These are phyloP conservation scores for Prosopis cineraria DNA, from an alignment of 306 rosid species.

Conservation along the genomic window DNA sequence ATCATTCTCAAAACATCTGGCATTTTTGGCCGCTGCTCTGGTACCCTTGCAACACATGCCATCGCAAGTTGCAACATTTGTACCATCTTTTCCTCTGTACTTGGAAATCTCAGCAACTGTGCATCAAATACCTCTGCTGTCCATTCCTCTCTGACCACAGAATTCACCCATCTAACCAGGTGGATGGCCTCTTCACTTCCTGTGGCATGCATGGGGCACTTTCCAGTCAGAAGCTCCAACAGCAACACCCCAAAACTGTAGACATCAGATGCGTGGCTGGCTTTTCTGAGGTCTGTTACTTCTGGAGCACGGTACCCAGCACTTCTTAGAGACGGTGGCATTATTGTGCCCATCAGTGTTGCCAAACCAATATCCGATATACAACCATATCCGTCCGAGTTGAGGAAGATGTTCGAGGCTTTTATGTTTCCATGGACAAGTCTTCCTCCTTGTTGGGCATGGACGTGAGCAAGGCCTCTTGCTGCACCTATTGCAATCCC, in stretches of 20 bases:
- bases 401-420: conserved; percentile 82
- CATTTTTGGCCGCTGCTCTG: conserved; percentile 71
- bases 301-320: conserved; percentile 84
- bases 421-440: conserved; percentile 82
- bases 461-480: conserved; percentile 82
- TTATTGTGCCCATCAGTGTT: conserved; percentile 56
- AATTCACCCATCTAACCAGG: conserved; percentile 91
- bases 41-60: conserved; percentile 71
- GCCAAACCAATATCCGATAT: conserved; percentile 68
- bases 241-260: conserved; percentile 76
- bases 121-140: conserved; percentile 91
- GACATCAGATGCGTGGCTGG: conserved; percentile 62
- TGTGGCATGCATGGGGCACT: conserved; percentile 56
- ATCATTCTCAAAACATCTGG: conserved; percentile 51
- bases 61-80: conserved; percentile 84
- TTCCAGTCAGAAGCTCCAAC: conserved; percentile 89
- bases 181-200: conserved; percentile 75
- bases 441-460: conserved; percentile 62
- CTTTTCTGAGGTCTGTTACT: conserved; percentile 68
- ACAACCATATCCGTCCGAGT: conserved; percentile 74
- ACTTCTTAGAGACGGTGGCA: conserved; percentile 51
- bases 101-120: conserved; percentile 65
- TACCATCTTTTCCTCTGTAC: conserved; percentile 91
- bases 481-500: conserved; percentile 76
- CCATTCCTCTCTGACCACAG: conserved; percentile 97